Conservation (phyloP, 306 rosid species). For the Hippophae gyantsensis region DNA sequence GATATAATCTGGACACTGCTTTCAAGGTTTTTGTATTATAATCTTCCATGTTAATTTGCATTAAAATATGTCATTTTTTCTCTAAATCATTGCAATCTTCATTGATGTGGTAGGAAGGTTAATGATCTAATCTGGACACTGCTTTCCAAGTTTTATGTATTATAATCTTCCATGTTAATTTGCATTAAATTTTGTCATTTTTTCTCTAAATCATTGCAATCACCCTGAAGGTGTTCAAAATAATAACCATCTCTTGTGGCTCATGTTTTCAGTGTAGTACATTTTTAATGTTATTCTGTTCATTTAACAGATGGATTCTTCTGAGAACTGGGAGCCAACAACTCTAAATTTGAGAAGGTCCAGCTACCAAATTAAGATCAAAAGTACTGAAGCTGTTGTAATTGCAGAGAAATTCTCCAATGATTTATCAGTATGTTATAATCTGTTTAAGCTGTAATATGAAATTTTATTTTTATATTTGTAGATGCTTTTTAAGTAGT, state of each 20-base stretch:
- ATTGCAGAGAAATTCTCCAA: conserved; percentile 67
- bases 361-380: conserved; percentile 58
- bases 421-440: conserved; percentile 70
- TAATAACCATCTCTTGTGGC: not conserved
- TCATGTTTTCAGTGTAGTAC: not conserved
- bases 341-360: conserved; percentile 62
- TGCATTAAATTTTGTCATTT: not conserved
- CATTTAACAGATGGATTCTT: conserved; percentile 52
- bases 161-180: too few relatives aligned
- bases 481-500: not conserved
- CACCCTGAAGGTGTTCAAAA: not conserved
- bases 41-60: too few relatives aligned
- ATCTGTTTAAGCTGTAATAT: not conserved
- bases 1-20: too few relatives aligned
- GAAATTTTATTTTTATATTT: not conserved
- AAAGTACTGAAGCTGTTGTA: conserved; percentile 37
- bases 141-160: too few relatives aligned
- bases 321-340: conserved; percentile 81
- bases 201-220: not conserved
- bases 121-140: too few relatives aligned
- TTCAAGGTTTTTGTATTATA: too few relatives aligned
- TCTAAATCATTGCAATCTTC: not conserved
- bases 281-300: conserved; percentile 15
- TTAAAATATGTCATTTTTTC: not conserved
- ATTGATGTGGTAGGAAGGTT: too few relatives aligned